Evolutionary conservation across 345 rosid species (phyloP), one percentile per base, ranked within the genome.

Genomic region (Citrus sp.): DNA sequence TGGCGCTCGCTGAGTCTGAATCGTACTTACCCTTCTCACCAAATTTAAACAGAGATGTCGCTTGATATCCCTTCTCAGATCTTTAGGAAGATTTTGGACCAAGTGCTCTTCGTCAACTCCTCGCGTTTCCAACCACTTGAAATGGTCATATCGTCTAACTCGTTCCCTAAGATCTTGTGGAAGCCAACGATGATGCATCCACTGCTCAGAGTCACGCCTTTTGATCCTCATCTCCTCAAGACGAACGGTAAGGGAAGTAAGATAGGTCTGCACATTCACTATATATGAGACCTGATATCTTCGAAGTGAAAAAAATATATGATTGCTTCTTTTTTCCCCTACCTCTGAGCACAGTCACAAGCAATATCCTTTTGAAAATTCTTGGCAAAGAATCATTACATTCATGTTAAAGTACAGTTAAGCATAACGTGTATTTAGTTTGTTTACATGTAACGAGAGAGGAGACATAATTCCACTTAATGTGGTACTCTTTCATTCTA

Each of bases 111-210:
- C 96, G 55, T 92, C 92, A 8, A 92, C 96, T 71, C 96, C 96
- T 9, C 92, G 83, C 4, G 93, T 92, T 81, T 92, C 96, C 60
- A 92, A 62, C 93, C 96, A 92, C 74, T 92, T 92, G 87, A 90
- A 92, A 60, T 92, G 93, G 79, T 92, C 93, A 21, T 90, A 90
- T 10, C 91, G 89, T 76, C 96, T 76, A 9, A 92, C 92, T 61
- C 91, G 80, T 79, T 90, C 93, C 80, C 91, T 82, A 30, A 92
- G 89, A 46, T 89, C 91, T 54, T 68, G 87, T 6, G 98, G 98
- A n/a, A 94, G 97, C 81, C 91, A 84, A 10, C 97, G 92, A 70
- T 94, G 98, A 80, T 90, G 98, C 98, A 94, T 94, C 98, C 98
- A 87, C 71, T 91, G 97, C 84, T 94, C 98, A 0, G 98, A 90